Evolutionary conservation across 1,284 basidiomycete species (phyloP).

Genomic region (Lentinus polychrous): DNA sequence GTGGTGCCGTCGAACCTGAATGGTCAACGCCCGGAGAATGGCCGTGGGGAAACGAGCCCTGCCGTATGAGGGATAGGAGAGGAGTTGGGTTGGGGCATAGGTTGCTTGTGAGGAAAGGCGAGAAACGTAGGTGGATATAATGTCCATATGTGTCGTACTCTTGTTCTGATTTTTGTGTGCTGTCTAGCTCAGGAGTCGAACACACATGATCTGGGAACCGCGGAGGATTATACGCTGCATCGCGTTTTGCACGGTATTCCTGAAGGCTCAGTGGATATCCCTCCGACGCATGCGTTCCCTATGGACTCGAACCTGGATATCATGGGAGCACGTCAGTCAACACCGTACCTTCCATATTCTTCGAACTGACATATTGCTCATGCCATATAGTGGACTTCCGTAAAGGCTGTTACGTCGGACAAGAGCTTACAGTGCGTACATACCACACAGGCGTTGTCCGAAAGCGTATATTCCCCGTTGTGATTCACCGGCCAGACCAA

Average conservation of each 20-base stretch:
- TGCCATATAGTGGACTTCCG: conserved; percentile 85
- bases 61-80: conserved; percentile 60
- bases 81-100: conserved; percentile 75
- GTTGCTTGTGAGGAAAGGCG: conserved; percentile 62
- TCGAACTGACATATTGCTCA: conserved; percentile 5
- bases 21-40: conserved; percentile 44
- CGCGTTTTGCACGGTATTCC: conserved; percentile 83
- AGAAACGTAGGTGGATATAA: conserved; percentile 51
- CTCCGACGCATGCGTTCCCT: conserved; percentile 75
- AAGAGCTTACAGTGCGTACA: conserved; percentile 94
- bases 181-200: conserved; percentile 45
- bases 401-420: conserved; percentile 98
- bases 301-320: conserved; percentile 92
- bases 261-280: conserved; percentile 79
- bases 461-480: conserved; percentile 85
- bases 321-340: conserved; percentile 79
- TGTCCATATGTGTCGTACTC: neutral
- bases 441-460: conserved; percentile 92
- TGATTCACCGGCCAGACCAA: conserved; percentile 33
- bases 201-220: conserved; percentile 44
- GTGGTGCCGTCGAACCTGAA: conserved; percentile 40
- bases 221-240: conserved; percentile 69
- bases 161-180: conserved; percentile 7
- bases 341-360: conserved; percentile 5
- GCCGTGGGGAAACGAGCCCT: conserved; percentile 57